Base-by-base conservation (phyloP, 257 asterid genomes). In the Jasminum sambac region DNA sequence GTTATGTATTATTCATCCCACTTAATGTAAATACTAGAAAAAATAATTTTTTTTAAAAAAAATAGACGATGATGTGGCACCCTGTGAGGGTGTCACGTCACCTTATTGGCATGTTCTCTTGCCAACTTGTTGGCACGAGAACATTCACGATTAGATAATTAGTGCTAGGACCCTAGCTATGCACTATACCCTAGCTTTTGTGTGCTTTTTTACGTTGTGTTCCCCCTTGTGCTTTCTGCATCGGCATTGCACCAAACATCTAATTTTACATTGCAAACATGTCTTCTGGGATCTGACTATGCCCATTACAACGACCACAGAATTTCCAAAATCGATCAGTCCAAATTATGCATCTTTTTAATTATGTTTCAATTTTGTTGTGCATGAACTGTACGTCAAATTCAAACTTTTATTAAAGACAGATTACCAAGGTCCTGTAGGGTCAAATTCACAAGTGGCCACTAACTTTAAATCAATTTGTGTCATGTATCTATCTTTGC, bases 241-340 rank as follows among this genome's bases (percentile, higher is more conserved):
- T 84, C 70, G 89, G 95, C 83, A 86, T 78, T 76, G 81, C 92
- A 87, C 95, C 86, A 80, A 77, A 73, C 58, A 42, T 63, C 71
- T 39, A 77, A 40, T 58, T 59, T 41, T 46, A 66, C 66, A 64
- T 37, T 70, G 58, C 71, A 65, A 67, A 41, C 3, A 14, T 72
- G 68, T 69, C 74, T 42, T 69, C 70, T 71, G 76, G 78, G 73
- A 78, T 85, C 80, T 75, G 39, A 68, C 73, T 72, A 65, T 70
- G 38, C 69, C 73, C 63, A 69, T 75, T 67, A 69, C 14, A 38
- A 57, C 57, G 21, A 60, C 50, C 63, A 17, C 67, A 62, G 59
- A 73, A 60, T 80, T 43, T 41, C 46, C 43, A 19, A 52, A 17
- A 9, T 6, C 8, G 14, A 5, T 5, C 61, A 7, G 13, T 50